phyloP scores from a whole-genome alignment of 139 green algal species.

The Coelastrella sp. region DNA sequence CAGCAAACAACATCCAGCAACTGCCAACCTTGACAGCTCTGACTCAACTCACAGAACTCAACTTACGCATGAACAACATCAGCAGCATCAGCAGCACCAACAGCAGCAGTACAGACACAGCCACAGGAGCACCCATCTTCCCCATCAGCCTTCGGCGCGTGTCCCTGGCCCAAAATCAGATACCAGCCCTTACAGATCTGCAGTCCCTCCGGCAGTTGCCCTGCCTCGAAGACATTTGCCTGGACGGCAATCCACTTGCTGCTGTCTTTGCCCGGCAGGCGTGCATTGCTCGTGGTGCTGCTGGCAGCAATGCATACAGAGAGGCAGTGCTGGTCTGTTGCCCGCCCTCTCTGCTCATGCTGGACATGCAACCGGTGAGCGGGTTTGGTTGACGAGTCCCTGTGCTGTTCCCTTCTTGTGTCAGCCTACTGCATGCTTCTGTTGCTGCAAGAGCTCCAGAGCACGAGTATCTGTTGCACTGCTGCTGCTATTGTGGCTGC shows the following conservation, averaged over 20 bases:
- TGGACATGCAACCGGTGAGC: slow-evolving; percentile 1
- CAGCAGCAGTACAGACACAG: neutral
- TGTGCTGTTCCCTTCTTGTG: neutral
- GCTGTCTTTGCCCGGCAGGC: neutral
- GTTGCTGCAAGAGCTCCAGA: neutral
- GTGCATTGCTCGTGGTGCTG: neutral
- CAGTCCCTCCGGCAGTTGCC: neutral
- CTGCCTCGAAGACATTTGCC: neutral
- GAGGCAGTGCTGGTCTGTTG: slow-evolving; percentile 19
- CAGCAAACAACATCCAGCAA: slow-evolving; percentile 8
- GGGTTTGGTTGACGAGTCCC: no score
- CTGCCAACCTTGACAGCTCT: neutral
- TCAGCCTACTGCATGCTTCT: neutral
- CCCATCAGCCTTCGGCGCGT: slow-evolving; percentile 21
- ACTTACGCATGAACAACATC: neutral
- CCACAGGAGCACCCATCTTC: neutral
- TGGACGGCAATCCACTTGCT: slow-evolving; percentile 27
- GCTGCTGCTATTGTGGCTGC: neutral
- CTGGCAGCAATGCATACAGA: neutral
- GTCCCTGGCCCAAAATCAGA: slow-evolving; percentile 1
- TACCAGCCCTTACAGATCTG: neutral
- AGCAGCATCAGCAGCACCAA: slow-evolving; percentile 13
- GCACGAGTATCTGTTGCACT: neutral
- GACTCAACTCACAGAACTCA: slow-evolving; percentile 3
- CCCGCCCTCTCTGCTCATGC: slow-evolving; percentile 14